Conservation (phyloP, 805 yeast species). For the Lipomyces lipofer region DNA sequence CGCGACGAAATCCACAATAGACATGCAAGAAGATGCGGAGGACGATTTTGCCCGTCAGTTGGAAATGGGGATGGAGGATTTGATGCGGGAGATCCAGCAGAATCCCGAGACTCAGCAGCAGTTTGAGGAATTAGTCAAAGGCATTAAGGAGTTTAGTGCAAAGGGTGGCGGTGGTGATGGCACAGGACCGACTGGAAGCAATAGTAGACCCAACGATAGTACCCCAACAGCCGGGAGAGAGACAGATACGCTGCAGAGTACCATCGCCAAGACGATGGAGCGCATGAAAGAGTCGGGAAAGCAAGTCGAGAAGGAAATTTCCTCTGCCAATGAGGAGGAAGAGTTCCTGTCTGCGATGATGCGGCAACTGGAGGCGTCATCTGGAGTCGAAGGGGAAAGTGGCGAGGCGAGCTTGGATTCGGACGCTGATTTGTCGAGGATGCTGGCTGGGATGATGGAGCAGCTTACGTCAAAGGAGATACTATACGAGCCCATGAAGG, state of each 20-base stretch:
- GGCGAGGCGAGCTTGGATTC: conserved; percentile 48
- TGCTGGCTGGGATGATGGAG: conserved; percentile 71
- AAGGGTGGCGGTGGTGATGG: background rate
- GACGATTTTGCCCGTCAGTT: conserved; percentile 44
- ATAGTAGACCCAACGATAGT: conserved; percentile 24
- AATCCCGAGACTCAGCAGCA: conserved; percentile 56
- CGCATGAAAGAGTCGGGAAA: conserved; percentile 77
- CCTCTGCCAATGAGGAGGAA: conserved; percentile 43
- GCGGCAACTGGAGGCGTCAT: conserved; percentile 51
- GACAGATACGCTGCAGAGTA: conserved; percentile 54
- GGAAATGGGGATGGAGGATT: conserved; percentile 44
- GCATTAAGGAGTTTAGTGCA: conserved; percentile 32
- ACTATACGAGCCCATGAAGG: conserved; percentile 84
- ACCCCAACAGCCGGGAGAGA: conserved; percentile 20
- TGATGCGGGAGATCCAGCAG: conserved; percentile 51
- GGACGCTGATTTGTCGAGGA: conserved; percentile 61
- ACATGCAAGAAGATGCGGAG: conserved; percentile 27
- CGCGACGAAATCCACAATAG: background rate
- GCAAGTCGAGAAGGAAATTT: conserved; percentile 60
- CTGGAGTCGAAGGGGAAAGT: conserved; percentile 40
- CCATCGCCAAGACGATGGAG: conserved; percentile 76
- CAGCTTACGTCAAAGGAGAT: conserved; percentile 84
- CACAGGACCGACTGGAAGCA: background rate
- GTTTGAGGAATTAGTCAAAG: conserved; percentile 48
- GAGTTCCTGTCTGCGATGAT: conserved; percentile 64